phyloP scores from a whole-genome alignment of 1,139 yeast species.

The Sugiyamaella neomexicana region DNA sequence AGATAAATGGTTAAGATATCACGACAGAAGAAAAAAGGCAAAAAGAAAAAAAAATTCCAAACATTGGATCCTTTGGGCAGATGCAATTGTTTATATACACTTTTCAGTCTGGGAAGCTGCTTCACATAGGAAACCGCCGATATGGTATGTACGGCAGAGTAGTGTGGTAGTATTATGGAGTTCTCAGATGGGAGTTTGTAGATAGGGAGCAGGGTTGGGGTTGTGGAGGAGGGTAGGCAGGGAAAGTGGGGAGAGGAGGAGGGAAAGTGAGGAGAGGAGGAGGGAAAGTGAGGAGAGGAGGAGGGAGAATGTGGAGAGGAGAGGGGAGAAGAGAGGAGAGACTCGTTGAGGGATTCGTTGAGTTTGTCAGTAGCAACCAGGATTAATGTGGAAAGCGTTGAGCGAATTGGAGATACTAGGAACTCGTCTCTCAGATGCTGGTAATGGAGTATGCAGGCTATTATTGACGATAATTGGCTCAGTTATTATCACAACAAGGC shows the following conservation, averaged over 20 bases:
- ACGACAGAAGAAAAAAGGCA: neutral
- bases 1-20: neutral
- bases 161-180: neutral
- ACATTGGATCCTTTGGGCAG: conserved; percentile 10
- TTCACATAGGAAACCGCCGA: neutral
- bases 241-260: neutral
- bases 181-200: neutral
- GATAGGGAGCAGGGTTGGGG: neutral
- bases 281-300: neutral
- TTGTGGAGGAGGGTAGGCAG: neutral
- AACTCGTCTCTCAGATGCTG: too few relatives aligned
- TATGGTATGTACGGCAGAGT: neutral
- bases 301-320: neutral
- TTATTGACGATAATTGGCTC: too few relatives aligned
- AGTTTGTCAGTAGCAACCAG: too few relatives aligned
- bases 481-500: too few relatives aligned
- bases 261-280: neutral
- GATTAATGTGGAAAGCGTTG: too few relatives aligned
- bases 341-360: neutral
- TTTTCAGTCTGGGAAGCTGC: conserved; percentile 1
- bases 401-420: too few relatives aligned
- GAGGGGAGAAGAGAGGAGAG: neutral
- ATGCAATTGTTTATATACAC: conserved; percentile 12
- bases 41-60: conserved; percentile 2
- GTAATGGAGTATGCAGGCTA: too few relatives aligned